Base-by-base conservation (phyloP, 2,329 filamentous ascomycete genomes). In the Aulographum hederae region DNA sequence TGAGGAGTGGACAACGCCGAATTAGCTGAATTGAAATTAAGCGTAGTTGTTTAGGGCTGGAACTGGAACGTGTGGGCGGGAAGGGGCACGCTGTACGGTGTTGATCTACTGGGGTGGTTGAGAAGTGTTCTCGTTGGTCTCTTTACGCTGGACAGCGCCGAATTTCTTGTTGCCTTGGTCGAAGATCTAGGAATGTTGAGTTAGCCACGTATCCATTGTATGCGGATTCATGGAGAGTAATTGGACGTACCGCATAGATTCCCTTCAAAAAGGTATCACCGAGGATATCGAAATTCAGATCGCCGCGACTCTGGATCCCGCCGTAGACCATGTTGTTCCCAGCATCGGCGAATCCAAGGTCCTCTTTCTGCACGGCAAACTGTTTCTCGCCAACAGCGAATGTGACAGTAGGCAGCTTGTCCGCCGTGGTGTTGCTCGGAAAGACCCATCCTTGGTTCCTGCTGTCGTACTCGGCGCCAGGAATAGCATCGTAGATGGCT, bases 231-330 rank as follows among this genome's bases (percentile, higher is more conserved):
- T 2, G 17, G 18, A 20, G 19, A 31, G 16, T 13, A 16, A 33
- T 17, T 25, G 25, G 2, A 56, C 63, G 54, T 46, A 69, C 63
- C 34, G 67, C 69, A 44, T 78, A 78, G 34, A 75, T 56, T 16
- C 61, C 66, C 57, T 74, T 75, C 48, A 78, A 48, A 44, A 73
- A 73, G 2, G 63, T 64, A 39, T 69, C 70, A 4, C 73, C 73
- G 12, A 73, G 54, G 28, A 78, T 74, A 44, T 76, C 71, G 41
- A 76, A 72, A 3, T 53, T 44, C 46, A 67, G 54, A 32, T 54
- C 51, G 3, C 72, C 72, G 26, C 69, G 61, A 31, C 65, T 71
- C 53, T 79, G 73, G 19, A 78, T 67, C 2, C 69, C 71, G 4
- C 73, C 74, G 43, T 72, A 78, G 42, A 64, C 60, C 47, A 61